Conservation (phyloP, 106 monocot genomes). For the Hemerocallis citrina region DNA sequence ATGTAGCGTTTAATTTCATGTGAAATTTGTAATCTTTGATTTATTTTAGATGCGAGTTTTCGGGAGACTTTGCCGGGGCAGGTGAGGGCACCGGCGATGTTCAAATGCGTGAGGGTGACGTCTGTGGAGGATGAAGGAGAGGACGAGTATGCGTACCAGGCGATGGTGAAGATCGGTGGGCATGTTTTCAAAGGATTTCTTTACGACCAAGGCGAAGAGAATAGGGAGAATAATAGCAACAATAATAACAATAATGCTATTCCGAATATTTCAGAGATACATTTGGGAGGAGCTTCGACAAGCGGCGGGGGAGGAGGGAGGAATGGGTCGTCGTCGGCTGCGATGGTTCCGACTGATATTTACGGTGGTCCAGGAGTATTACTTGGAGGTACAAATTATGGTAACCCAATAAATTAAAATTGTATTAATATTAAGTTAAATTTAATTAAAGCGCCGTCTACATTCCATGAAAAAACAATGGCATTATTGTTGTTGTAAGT, state of each 20-base stretch:
- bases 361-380: neutral
- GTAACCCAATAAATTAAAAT: neutral
- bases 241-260: neutral
- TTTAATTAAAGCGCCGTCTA: too few species aligned
- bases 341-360: neutral
- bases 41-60: slow-evolving; percentile 16
- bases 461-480: too few species aligned
- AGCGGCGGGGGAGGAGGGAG: slow-evolving; percentile 11
- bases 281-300: slow-evolving; percentile 11
- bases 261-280: slow-evolving; percentile 29
- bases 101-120: slow-evolving; percentile 61
- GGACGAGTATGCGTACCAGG: slow-evolving; percentile 51
- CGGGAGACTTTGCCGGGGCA: slow-evolving; percentile 31
- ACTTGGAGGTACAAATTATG: neutral
- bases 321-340: neutral
- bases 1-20: neutral
- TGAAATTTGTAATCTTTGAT: neutral
- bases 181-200: slow-evolving; percentile 57
- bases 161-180: slow-evolving; percentile 43
- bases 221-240: neutral
- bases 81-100: slow-evolving; percentile 41
- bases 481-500: too few species aligned
- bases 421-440: too few species aligned
- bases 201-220: slow-evolving; percentile 47
- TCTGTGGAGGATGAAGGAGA: slow-evolving; percentile 51